phyloP scores from a whole-genome alignment of 768 basidiomycete species.

The Termitomyces sp. region DNA sequence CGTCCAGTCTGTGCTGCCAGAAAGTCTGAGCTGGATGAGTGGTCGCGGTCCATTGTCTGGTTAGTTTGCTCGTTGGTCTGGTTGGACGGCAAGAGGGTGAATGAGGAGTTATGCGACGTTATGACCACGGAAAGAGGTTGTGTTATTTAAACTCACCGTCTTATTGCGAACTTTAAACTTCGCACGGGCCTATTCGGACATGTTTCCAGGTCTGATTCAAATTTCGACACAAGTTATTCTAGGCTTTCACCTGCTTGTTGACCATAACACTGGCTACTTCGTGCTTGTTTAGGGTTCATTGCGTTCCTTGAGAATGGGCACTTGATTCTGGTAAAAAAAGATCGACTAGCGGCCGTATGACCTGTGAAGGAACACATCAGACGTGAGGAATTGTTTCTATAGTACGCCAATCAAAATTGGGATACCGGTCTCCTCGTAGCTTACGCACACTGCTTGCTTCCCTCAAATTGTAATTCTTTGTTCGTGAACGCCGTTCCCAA shows the following conservation, averaged over 20 bases:
- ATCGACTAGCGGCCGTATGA: too few species aligned
- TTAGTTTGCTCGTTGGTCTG: neutral
- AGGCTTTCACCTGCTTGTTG: neutral
- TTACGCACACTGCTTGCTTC: neutral
- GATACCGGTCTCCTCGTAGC: neutral
- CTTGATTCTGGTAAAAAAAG: neutral
- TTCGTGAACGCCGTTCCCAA: neutral
- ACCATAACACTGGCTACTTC: neutral
- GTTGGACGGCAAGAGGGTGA: neutral
- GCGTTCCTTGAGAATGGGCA: neutral
- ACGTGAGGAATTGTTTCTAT: neutral
- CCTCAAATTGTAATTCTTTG: neutral
- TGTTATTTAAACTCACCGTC: neutral
- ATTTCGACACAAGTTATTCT: neutral
- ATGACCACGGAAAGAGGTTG: neutral
- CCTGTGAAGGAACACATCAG: neutral
- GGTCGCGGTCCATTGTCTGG: too few species aligned
- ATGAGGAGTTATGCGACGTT: too few species aligned
- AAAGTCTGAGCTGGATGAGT: neutral
- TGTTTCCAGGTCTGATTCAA: too few species aligned
- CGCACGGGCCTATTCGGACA: too few species aligned
- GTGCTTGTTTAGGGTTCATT: neutral
- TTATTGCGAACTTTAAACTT: too few species aligned
- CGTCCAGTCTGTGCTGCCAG: neutral
- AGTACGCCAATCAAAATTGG: neutral